Evolutionary conservation across 164 flowering plant species (phyloP).

Genomic region (Santalum album): DNA sequence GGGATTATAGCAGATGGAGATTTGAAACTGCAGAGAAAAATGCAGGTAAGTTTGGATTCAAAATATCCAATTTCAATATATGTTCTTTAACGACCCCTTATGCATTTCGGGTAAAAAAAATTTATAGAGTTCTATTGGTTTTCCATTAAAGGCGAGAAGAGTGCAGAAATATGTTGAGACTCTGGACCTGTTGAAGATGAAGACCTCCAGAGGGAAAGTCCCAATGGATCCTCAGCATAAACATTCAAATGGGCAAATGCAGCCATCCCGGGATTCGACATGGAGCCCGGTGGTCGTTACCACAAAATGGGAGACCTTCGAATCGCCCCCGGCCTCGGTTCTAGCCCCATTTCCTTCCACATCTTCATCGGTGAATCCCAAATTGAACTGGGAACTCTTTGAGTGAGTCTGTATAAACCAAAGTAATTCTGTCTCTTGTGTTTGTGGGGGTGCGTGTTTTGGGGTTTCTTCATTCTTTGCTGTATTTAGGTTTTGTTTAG

Average conservation of each 20-base stretch:
- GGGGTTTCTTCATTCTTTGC: slow-evolving; percentile 22
- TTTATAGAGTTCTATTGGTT: background rate
- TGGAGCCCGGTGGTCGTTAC: slow-evolving; percentile 47
- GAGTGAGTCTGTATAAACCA: slow-evolving; percentile 16
- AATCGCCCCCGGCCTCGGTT: too few relatives aligned
- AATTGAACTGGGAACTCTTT: slow-evolving; percentile 45
- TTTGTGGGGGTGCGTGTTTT: slow-evolving; percentile 20
- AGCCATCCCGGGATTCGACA: slow-evolving; percentile 18
- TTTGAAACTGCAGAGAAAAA: slow-evolving; percentile 73
- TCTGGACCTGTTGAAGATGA: slow-evolving; percentile 53
- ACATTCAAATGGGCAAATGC: slow-evolving; percentile 18
- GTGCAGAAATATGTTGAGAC: slow-evolving; percentile 85
- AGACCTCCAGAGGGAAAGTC: slow-evolving; percentile 29
- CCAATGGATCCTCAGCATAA: slow-evolving; percentile 18
- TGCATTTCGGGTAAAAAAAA: background rate
- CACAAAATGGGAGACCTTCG: slow-evolving; percentile 81
- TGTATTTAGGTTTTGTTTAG: slow-evolving; percentile 31
- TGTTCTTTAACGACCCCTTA: too few relatives aligned
- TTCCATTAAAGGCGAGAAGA: slow-evolving; percentile 68
- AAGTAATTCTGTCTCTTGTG: slow-evolving; percentile 6
- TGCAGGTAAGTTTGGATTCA: slow-evolving; percentile 69
- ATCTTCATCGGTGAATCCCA: slow-evolving; percentile 16
- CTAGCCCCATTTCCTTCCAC: slow-evolving; percentile 20
- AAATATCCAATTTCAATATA: too few relatives aligned
- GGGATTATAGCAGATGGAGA: slow-evolving; percentile 74